phyloP scores from a whole-genome alignment of 371 early-diverging fungal genomes.

The Mortierella sp. region DNA sequence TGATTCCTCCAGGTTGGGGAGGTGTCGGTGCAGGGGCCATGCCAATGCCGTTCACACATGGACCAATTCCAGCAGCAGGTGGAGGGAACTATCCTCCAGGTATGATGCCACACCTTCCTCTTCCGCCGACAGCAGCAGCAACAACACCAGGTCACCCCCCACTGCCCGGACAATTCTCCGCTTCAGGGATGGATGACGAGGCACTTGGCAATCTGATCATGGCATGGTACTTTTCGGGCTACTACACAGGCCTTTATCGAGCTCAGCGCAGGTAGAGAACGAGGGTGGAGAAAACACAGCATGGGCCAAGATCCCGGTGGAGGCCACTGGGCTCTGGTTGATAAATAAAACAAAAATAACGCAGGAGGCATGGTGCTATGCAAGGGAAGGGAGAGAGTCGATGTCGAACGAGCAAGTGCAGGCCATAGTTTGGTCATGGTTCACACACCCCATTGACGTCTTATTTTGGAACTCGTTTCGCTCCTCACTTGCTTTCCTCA shows the following conservation, averaged over 20 bases:
- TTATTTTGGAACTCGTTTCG: no score
- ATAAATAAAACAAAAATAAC: no score
- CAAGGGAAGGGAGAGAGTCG: no score
- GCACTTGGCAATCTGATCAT: slow-evolving; percentile 71
- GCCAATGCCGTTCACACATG: background rate
- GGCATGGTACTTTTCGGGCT: slow-evolving; percentile 85
- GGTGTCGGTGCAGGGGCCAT: background rate
- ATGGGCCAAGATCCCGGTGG: background rate
- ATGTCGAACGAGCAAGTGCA: no score
- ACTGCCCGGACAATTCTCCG: slow-evolving; percentile 17
- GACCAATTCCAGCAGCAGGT: background rate
- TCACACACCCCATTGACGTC: no score
- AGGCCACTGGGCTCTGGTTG: no score
- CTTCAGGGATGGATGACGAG: slow-evolving; percentile 56
- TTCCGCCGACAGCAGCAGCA: no score
- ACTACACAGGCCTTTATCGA: slow-evolving; percentile 79
- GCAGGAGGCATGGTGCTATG: no score
- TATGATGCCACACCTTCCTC: slow-evolving; percentile 13
- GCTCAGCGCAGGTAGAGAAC: slow-evolving; percentile 33
- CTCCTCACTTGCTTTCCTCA: background rate
- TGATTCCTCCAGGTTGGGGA: background rate
- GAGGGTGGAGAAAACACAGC: background rate
- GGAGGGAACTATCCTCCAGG: background rate
- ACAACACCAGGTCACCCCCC: background rate
- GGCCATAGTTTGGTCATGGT: no score